Percentiles rank a stretch among this genome's conserved stretches.
phyloP scores from a whole-genome alignment of 371 early-diverging fungal genomes.

The Phascolomyces articulosus region DNA sequence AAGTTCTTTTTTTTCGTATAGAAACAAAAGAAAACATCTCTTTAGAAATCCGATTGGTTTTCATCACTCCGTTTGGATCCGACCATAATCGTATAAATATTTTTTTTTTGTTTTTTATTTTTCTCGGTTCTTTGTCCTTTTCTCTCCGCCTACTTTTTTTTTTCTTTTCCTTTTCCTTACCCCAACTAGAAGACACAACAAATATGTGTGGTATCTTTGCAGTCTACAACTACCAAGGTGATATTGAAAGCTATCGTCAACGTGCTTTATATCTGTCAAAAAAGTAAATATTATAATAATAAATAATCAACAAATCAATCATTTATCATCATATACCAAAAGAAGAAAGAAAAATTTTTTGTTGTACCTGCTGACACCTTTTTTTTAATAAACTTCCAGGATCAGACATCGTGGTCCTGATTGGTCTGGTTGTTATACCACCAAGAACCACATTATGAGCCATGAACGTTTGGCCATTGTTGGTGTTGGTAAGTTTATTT shows the following conservation, averaged over 20 bases:
- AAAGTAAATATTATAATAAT: slow-evolving; percentile 70
- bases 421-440: slow-evolving; percentile 88
- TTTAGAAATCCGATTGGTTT: slow-evolving; percentile 1
- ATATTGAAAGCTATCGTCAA: slow-evolving; percentile 75
- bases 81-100: not conserved
- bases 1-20: not conserved
- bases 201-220: slow-evolving; percentile 97
- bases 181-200: not conserved
- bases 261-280: slow-evolving; percentile 86
- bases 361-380: not conserved
- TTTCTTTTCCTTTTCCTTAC: slow-evolving; percentile 4
- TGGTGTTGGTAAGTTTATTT: slow-evolving; percentile 80
- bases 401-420: slow-evolving; percentile 97
- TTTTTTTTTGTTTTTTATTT: not conserved
- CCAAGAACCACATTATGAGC: slow-evolving; percentile 84
- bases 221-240: slow-evolving; percentile 85
- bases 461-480: slow-evolving; percentile 98
- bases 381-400: slow-evolving; percentile 17
- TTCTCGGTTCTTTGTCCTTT: not conserved
- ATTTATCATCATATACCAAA: not conserved
- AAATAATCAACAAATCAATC: no score
- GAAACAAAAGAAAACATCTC: not conserved
- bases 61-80: not conserved
- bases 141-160: slow-evolving; percentile 4
- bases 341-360: not conserved